Conservation (phyloP, 306 rosid genomes). For the Sindora glabra region DNA sequence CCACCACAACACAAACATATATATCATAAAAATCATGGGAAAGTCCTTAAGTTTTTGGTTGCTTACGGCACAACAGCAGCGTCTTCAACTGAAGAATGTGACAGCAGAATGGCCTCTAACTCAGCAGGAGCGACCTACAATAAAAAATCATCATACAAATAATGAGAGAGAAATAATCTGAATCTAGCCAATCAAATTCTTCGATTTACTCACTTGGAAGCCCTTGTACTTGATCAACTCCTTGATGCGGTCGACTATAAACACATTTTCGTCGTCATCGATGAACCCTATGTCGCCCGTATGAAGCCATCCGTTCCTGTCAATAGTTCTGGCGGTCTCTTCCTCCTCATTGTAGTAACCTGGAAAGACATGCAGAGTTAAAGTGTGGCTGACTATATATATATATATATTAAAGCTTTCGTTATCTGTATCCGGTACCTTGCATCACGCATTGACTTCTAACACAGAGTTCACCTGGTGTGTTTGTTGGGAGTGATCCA, state of each 20-base stretch:
- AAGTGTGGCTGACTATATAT: too few relatives aligned
- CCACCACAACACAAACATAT: not conserved
- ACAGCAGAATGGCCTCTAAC: constrained; percentile 75
- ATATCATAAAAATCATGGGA: not conserved
- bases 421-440: constrained; percentile 55
- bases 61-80: constrained; percentile 94
- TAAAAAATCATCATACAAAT: not conserved
- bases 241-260: constrained; percentile 55
- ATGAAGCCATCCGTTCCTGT: constrained; percentile 83
- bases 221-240: constrained; percentile 53
- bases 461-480: constrained; percentile 78
- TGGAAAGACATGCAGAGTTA: too few relatives aligned
- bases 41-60: not conserved
- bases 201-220: constrained; percentile 37
- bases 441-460: constrained; percentile 88
- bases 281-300: constrained; percentile 82
- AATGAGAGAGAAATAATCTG: too few relatives aligned
- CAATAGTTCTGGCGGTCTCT: constrained; percentile 72
- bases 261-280: constrained; percentile 69
- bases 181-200: not conserved
- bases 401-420: too few relatives aligned
- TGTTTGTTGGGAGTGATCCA: constrained; percentile 64
- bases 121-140: constrained; percentile 93
- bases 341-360: constrained; percentile 75
- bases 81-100: constrained; percentile 77